Base-by-base conservation (phyloP, 1,284 basidiomycete species). In the Cutaneotrichosporon daszewskae region DNA sequence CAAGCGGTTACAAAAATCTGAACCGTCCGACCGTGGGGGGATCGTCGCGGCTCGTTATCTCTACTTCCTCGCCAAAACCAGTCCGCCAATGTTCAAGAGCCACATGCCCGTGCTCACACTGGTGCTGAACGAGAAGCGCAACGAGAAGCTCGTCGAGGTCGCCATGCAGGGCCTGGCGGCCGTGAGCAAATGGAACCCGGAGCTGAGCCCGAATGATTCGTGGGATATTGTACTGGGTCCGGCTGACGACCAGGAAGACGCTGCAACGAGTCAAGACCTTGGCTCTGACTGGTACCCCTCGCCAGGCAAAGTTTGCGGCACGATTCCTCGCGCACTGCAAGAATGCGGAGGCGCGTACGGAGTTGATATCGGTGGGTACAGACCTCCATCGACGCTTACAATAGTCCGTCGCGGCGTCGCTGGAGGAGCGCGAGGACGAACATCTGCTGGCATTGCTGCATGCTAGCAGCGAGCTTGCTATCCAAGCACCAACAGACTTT, bases 261-360 rank as follows among this genome's bases (percentile, higher is more conserved):
- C 66, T 82, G 9, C 87, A 92, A 27, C 76, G 82, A 13, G 74
- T 85, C 8, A 72, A 72, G 42, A 75, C 78, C 23, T 78, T 82
- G 53, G 84, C 80, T 0, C 64, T 82, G 25, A 77, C 79, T 10
- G 76, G 80, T 1, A 80, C 84, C 25, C 73, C 75, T 16, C 75
- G 79, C 16, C 82, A 86, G 58, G 85, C 90, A 17, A 97, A 97
- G 67, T 92, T 87, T 66, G 87, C 90, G 0, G 81, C 87, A 1
- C 80, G 89, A 19, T 73, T 91, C 36, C 60, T 96, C 9, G 80
- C 84, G 0, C 76, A 77, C 51, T 74, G 75, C 32, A 79, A 77
- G 46, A 74, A 80, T 31, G 72, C 75, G 12, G 75, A 78, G 5
- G 74, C 77, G 0, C 81, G 81, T 51, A 57, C 57, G 0, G 69